phyloP scores from a whole-genome alignment of 2,329 filamentous ascomycete genomes.

The Epichloe scottii region DNA sequence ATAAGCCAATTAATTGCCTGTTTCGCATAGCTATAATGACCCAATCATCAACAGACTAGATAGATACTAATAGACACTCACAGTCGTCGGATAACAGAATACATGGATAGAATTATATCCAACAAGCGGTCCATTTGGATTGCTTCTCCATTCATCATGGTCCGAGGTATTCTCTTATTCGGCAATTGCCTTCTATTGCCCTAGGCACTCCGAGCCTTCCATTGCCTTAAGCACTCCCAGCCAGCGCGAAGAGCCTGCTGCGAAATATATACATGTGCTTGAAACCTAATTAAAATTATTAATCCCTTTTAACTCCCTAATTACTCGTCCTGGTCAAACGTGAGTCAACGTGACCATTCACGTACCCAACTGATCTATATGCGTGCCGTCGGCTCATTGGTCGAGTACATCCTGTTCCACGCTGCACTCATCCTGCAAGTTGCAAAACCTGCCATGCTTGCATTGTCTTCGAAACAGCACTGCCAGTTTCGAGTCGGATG shows the following conservation, averaged over 20 bases:
- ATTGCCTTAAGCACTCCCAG: too few relatives aligned
- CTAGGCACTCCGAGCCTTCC: too few relatives aligned
- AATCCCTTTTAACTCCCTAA: background rate
- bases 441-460: background rate
- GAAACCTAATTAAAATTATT: constrained; percentile 5
- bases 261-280: constrained; percentile 4
- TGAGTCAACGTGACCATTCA: constrained; percentile 2
- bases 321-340: background rate
- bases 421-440: background rate
- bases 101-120: too few relatives aligned
- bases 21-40: too few relatives aligned
- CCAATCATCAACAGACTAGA: too few relatives aligned
- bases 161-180: too few relatives aligned
- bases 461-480: background rate
- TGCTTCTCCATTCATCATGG: too few relatives aligned
- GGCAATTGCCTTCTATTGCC: too few relatives aligned
- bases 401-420: background rate
- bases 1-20: too few relatives aligned
- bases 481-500: background rate
- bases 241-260: background rate
- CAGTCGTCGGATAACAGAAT: too few relatives aligned
- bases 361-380: constrained; percentile 4
- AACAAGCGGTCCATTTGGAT: too few relatives aligned
- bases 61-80: too few relatives aligned
- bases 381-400: constrained; percentile 4